Evolutionary conservation across 345 rosid genomes (phyloP).

Genomic region (Camelina hispida): DNA sequence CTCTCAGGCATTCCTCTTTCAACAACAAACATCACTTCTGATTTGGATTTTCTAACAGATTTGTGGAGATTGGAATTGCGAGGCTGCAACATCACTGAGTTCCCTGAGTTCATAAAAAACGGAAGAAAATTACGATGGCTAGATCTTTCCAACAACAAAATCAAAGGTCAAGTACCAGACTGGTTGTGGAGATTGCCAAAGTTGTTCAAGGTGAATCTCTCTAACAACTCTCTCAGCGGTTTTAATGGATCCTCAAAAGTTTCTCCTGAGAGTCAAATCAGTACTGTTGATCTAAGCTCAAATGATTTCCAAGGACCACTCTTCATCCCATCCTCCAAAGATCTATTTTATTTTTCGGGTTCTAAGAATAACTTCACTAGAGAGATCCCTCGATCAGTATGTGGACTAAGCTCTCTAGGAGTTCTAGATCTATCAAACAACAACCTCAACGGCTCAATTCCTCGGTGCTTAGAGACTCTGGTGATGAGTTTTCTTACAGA

Average conservation of each 20-base stretch:
- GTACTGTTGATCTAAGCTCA: not conserved
- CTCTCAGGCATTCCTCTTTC: not conserved
- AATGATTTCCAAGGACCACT: conserved; percentile 2
- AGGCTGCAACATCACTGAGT: not conserved
- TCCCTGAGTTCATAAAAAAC: not conserved
- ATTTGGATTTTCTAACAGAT: not conserved
- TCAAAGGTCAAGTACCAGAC: conserved; percentile 13
- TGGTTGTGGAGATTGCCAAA: not conserved
- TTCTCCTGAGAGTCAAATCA: not conserved
- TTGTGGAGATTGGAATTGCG: accelerated
- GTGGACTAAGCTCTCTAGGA: not conserved
- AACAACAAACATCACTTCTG: not conserved
- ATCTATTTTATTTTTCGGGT: accelerated
- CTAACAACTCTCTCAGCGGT: not conserved
- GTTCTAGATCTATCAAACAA: no score
- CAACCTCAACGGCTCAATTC: no score
- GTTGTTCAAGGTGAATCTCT: accelerated
- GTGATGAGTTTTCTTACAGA: no score
- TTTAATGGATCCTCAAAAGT: not conserved
- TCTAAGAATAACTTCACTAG: conserved; percentile 5
- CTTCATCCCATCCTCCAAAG: not conserved
- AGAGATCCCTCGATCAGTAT: conserved; percentile 11
- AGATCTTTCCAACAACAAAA: not conserved
- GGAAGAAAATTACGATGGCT: accelerated
- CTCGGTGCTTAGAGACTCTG: no score